These are phyloP conservation scores for Penicillium samsonianum DNA, from an alignment of 495 filamentous ascomycete species.

Conservation along the genomic window DNA sequence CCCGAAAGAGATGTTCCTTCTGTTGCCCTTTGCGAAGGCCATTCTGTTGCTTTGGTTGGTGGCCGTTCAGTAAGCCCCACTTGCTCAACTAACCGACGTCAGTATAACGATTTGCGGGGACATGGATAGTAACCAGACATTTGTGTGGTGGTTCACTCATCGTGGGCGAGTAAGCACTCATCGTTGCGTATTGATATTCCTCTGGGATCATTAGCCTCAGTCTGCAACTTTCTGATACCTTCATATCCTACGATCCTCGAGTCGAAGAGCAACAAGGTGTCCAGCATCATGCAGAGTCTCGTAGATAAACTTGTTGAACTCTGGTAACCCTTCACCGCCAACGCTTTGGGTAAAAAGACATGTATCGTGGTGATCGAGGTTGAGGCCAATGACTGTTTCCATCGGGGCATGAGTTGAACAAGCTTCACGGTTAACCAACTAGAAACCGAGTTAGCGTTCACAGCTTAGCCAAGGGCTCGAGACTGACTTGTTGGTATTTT, in stretches of 20 bases:
- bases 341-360: slow-evolving; percentile 19
- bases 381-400: slow-evolving; percentile 22
- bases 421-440: slow-evolving; percentile 19
- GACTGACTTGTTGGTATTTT: slow-evolving; percentile 21
- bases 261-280: slow-evolving; percentile 11
- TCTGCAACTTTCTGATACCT: not conserved
- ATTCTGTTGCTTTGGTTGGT: slow-evolving; percentile 15
- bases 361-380: slow-evolving; percentile 20
- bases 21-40: too few species aligned
- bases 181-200: slow-evolving; percentile 20
- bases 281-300: slow-evolving; percentile 11
- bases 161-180: slow-evolving; percentile 21
- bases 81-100: not conserved
- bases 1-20: slow-evolving; percentile 22
- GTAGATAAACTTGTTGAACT: slow-evolving; percentile 16
- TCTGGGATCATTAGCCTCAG: slow-evolving; percentile 9
- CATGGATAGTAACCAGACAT: not conserved
- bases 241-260: slow-evolving; percentile 14
- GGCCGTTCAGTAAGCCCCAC: slow-evolving; percentile 13
- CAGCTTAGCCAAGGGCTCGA: not conserved
- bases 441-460: slow-evolving; percentile 10
- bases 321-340: slow-evolving; percentile 15
- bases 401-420: slow-evolving; percentile 22
- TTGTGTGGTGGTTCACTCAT: slow-evolving; percentile 14
- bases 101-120: not conserved